Percentiles rank a stretch among this genome's conserved stretches.
phyloP scores from a whole-genome alignment of 2,329 filamentous ascomycete species.

The Uncinocarpus reesii region DNA sequence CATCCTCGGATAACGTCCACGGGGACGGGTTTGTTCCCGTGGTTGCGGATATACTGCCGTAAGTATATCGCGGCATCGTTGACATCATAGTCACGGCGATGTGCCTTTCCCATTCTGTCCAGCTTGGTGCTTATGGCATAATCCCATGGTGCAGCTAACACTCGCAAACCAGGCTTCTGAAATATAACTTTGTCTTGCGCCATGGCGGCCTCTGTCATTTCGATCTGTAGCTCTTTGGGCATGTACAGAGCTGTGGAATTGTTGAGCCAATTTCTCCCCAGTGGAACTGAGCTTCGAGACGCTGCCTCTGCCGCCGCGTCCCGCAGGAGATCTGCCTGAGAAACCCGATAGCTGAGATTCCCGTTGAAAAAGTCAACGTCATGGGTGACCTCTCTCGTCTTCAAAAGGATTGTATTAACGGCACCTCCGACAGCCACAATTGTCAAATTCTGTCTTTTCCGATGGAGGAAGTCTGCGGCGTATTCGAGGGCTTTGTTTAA shows the following conservation, averaged over 20 bases:
- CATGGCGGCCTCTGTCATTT: conserved; percentile 2
- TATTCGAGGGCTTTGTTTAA: conserved; percentile 8
- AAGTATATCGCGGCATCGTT: conserved; percentile 1
- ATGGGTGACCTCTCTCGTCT: conserved; percentile 14
- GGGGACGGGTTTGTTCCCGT: not conserved
- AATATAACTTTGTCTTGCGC: conserved; percentile 5
- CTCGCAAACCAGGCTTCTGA: not conserved
- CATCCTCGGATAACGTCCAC: not conserved
- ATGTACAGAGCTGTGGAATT: conserved; percentile 8
- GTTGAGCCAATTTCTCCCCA: conserved; percentile 14
- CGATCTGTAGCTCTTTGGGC: not conserved
- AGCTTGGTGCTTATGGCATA: conserved; percentile 6
- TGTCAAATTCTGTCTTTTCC: conserved; percentile 10
- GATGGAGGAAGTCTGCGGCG: conserved; percentile 12
- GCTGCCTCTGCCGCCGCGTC: conserved; percentile 5
- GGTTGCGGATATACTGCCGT: not conserved
- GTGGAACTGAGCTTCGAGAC: conserved; percentile 1
- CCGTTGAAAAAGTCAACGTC: conserved; percentile 17
- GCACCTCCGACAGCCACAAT: conserved; percentile 17
- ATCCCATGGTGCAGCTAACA: conserved; percentile 10
- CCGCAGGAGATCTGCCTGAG: not conserved
- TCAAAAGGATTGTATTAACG: conserved; percentile 15
- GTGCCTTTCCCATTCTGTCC: not conserved
- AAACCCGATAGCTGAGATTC: not conserved
- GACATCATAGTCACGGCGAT: not conserved